Percentiles rank a stretch among this genome's conserved stretches.
Evolutionary conservation across 1,284 basidiomycete genomes (phyloP).

Genomic region (Irpex lacteus): DNA sequence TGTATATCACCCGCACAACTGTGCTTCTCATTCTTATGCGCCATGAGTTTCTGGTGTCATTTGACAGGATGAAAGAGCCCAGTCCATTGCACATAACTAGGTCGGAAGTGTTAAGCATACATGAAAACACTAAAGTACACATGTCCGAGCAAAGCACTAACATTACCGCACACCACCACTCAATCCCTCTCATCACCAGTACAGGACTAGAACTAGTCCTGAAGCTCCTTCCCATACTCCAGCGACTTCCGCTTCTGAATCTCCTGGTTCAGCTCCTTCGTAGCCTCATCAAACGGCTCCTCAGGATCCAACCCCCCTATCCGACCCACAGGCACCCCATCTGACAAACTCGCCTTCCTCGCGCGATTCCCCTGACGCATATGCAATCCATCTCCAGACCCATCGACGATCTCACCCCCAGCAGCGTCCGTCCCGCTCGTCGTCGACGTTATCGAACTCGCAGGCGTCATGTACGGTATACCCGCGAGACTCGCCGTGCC

Average conservation of each 20-base stretch:
- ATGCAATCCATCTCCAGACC: constrained; percentile 36
- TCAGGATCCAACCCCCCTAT: constrained; percentile 55
- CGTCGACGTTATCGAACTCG: neutral
- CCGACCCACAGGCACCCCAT: constrained; percentile 58
- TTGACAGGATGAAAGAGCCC: neutral
- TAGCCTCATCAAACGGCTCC: constrained; percentile 53
- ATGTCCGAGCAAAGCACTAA: neutral
- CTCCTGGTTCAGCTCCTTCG: constrained; percentile 65
- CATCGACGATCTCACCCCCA: neutral
- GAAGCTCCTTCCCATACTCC: constrained; percentile 2
- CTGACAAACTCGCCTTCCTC: constrained; percentile 61
- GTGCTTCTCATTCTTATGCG: neutral
- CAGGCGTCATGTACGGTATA: neutral
- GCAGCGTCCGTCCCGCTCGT: neutral
- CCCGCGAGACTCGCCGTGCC: neutral
- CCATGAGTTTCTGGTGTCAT: neutral
- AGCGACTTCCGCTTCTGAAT: constrained; percentile 35
- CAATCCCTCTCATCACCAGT: neutral
- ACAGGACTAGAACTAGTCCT: constrained; percentile 3
- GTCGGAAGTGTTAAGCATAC: neutral
- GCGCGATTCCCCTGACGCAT: constrained; percentile 45
- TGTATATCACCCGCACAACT: too few relatives aligned
- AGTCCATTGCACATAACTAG: neutral
- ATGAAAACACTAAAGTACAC: neutral
- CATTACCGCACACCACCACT: neutral